Evolutionary conservation across 1,284 basidiomycete species (phyloP), one percentile per base, ranked within the genome.

Genomic region (Inonotus obliquus): DNA sequence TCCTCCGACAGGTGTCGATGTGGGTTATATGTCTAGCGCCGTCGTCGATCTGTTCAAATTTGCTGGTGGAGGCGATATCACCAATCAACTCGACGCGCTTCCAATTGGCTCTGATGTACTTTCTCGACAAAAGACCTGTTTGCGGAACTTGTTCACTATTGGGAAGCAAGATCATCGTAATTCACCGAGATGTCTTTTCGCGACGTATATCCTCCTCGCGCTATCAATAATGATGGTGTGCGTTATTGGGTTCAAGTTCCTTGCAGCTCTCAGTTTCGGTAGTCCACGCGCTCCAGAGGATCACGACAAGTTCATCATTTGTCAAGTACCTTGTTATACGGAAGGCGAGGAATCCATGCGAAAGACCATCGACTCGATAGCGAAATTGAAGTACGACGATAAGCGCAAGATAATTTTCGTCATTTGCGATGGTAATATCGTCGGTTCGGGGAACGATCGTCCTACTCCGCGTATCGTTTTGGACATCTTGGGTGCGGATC

Each of bases 371-470:
- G 94, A 99, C 73, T 98, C 95, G 19, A 79, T 99, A 61, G 92
- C 96, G 6, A 86, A 89, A 70, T 82, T 98, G 74, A 96, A 94
- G 74, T 99, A 98, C 72, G 96, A 99, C 71, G 95, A 99, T 79
- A 99, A 98, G 77, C 91, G 95, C 61, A 99, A 98, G 76, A 79
- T 99, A 3, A 78, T 98, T 29, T 87, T 98, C 66, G 80, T 99
- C 75, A 91, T 99, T 69, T 99, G 97, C 71, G 96, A 99, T 74
- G 96, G 97, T 69, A 99, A 96, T 85, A 98, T 99, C 67, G 92
- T 98, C 64, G 96, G 97, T 73, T 91, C 90, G 14, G 95, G 95
- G 3, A 98, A 98, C 74, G 92, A 96, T 74, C 81, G 89, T 45
- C 91, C 94, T 7, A 96, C 93, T 0, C 94, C 93, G 1, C 83